Evolutionary conservation across 2,329 filamentous ascomycete species (phyloP).

Genomic region (Epicoccum nigrum): DNA sequence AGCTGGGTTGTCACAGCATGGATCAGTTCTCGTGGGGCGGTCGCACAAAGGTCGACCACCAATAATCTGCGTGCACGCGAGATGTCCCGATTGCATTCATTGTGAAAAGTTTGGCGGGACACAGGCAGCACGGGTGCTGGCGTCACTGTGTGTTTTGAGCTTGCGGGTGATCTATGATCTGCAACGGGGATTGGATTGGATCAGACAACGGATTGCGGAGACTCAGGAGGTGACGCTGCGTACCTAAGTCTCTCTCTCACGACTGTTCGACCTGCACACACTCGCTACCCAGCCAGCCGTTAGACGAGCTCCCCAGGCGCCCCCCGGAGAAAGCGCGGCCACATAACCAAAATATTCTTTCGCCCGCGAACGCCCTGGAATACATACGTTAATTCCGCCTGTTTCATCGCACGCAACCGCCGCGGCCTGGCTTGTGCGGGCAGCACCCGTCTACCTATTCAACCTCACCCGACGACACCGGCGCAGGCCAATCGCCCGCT

Average conservation of each 20-base stretch:
- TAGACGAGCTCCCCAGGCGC: no score
- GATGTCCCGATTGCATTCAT: not conserved
- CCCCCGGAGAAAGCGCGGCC: not conserved
- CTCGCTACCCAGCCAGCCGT: not conserved
- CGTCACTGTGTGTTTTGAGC: slow-evolving; percentile 1
- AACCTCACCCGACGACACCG: slow-evolving; percentile 24
- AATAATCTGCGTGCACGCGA: slow-evolving; percentile 2
- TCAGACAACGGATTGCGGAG: not conserved
- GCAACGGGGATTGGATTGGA: slow-evolving; percentile 13
- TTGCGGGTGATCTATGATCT: slow-evolving; percentile 24
- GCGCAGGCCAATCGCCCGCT: slow-evolving; percentile 31
- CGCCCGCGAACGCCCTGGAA: not conserved
- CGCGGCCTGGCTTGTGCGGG: slow-evolving; percentile 34
- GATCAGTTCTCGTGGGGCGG: slow-evolving; percentile 6
- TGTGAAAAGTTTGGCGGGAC: no score
- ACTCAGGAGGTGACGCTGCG: slow-evolving; percentile 13
- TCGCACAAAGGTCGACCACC: slow-evolving; percentile 6
- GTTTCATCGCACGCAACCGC: slow-evolving; percentile 19
- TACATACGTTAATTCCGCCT: not conserved
- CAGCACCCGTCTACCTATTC: not conserved
- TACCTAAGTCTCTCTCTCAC: slow-evolving; percentile 1
- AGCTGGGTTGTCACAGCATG: not conserved
- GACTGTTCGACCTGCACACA: not conserved
- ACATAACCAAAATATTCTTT: slow-evolving; percentile 5
- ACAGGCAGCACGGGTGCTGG: not conserved